A percentile compares a stretch with the other conserved stretches of the same genome.
Conservation (phyloP, 192 early-diverging fungal species). For the Podila minutissima region DNA sequence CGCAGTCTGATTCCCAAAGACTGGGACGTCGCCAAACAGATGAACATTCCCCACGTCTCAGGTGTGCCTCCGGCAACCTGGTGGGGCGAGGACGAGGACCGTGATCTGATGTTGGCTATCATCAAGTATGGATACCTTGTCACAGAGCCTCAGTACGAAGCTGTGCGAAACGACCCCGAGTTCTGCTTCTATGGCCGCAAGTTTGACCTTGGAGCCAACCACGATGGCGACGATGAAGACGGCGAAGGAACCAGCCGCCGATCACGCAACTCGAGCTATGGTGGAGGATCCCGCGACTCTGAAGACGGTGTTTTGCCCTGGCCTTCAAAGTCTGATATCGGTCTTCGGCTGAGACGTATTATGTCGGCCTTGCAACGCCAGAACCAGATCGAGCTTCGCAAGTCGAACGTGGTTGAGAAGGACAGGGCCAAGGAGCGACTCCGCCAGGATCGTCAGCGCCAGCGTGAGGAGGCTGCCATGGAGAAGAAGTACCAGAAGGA, state of each 20-base stretch:
- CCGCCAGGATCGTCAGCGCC: constrained; percentile 51
- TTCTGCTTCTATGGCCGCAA: constrained; percentile 65
- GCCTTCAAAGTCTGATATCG: constrained; percentile 72
- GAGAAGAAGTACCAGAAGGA: constrained; percentile 54
- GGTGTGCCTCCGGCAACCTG: constrained; percentile 63
- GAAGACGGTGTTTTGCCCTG: constrained; percentile 57
- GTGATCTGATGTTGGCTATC: constrained; percentile 81
- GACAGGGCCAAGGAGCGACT: constrained; percentile 50
- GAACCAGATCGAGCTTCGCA: constrained; percentile 57
- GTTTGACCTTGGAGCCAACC: constrained; percentile 50
- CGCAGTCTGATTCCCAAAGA: constrained; percentile 74
- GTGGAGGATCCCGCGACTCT: constrained; percentile 1
- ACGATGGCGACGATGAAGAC: constrained; percentile 47
- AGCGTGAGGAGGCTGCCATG: constrained; percentile 53
- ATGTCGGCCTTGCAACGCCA: constrained; percentile 65
- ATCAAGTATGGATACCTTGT: constrained; percentile 79
- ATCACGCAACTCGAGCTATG: constrained; percentile 38
- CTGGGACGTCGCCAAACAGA: constrained; percentile 67
- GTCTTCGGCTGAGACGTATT: constrained; percentile 65
- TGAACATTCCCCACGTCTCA: constrained; percentile 73
- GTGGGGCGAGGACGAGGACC: constrained; percentile 88
- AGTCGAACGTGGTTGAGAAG: constrained; percentile 53
- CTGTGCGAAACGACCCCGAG: constrained; percentile 63
- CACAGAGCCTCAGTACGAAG: constrained; percentile 47
- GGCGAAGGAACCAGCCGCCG: constrained; percentile 37